Evolutionary conservation across 1,284 basidiomycete species (phyloP).

Genomic region (Trametes versicolor): DNA sequence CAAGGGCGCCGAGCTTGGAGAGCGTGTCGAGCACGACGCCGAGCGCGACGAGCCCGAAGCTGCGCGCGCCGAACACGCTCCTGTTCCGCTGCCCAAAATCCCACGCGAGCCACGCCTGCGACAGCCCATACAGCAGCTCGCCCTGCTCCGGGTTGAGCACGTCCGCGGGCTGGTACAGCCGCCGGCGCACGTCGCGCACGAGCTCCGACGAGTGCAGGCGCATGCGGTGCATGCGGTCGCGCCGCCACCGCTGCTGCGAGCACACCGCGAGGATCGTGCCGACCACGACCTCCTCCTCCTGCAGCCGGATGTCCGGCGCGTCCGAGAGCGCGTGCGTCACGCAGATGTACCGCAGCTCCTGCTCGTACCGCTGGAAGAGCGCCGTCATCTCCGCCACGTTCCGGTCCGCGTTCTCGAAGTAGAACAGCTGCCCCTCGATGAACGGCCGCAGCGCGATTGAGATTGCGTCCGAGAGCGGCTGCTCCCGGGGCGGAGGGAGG

Average conservation of each 20-base stretch:
- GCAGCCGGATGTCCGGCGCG: conserved; percentile 60
- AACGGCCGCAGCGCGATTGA: conserved; percentile 52
- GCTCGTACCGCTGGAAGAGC: conserved; percentile 62
- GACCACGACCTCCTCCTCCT: conserved; percentile 78
- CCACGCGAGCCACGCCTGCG: conserved; percentile 73
- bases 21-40: conserved; percentile 67
- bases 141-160: conserved; percentile 39
- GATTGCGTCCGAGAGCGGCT: conserved; percentile 57
- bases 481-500: conserved; percentile 15
- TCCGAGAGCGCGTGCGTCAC: conserved; percentile 74
- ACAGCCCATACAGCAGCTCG: conserved; percentile 55
- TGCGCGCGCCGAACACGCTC: conserved; percentile 65
- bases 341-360: conserved; percentile 75
- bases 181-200: conserved; percentile 59
- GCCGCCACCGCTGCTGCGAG: conserved; percentile 65
- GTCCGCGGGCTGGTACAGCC: conserved; percentile 51
- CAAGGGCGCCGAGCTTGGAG: conserved; percentile 50
- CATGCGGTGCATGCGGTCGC: conserved; percentile 71
- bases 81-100: conserved; percentile 55
- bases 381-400: conserved; percentile 45
- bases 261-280: conserved; percentile 76
- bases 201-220: conserved; percentile 63
- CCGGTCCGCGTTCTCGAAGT: conserved; percentile 45
- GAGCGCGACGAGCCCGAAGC: conserved; percentile 75
- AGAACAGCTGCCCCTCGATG: conserved; percentile 51